A percentile compares a stretch with the other conserved stretches of the same genome.
These are phyloP conservation scores for Tylopilus subfusipes DNA, from an alignment of 768 basidiomycete species.

Conservation along the genomic window DNA sequence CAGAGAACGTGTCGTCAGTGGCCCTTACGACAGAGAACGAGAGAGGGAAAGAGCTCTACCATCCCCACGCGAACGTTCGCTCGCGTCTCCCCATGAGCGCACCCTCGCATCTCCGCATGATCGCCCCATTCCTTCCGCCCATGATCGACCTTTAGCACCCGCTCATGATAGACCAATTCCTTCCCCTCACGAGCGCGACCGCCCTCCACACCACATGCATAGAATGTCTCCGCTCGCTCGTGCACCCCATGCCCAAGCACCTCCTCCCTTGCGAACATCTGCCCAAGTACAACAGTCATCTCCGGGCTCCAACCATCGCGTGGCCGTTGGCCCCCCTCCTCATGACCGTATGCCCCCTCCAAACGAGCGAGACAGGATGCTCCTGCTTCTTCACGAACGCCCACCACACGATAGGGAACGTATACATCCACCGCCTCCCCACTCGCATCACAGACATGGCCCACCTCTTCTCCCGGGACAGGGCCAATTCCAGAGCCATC, in stretches of 20 bases:
- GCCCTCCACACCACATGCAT: constrained; percentile 19
- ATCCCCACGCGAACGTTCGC: constrained; percentile 25
- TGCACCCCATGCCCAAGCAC: constrained; percentile 16
- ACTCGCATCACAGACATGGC: constrained; percentile 19
- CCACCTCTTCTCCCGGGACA: constrained; percentile 27
- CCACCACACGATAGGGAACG: constrained; percentile 24
- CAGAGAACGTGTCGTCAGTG: constrained; percentile 22
- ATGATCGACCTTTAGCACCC: constrained; percentile 21
- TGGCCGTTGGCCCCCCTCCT: constrained; percentile 17
- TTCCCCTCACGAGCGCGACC: constrained; percentile 28
- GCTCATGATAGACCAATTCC: constrained; percentile 21
- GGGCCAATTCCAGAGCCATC: constrained; percentile 29
- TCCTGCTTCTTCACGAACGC: constrained; percentile 22
- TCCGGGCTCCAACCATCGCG: constrained; percentile 23
- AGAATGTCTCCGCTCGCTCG: constrained; percentile 26
- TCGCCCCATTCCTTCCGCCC: constrained; percentile 17
- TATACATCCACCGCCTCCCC: constrained; percentile 27
- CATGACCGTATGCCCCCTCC: constrained; percentile 24
- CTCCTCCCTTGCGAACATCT: constrained; percentile 11
- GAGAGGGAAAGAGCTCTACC: constrained; percentile 22
- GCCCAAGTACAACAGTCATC: constrained; percentile 22
- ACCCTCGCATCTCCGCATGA: constrained; percentile 23
- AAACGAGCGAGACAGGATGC: constrained; percentile 26
- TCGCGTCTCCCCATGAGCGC: constrained; percentile 24
- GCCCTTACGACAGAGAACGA: constrained; percentile 27